Evolutionary conservation across 176 grass and related monocot genomes (phyloP).

Genomic region (Oryza coarctata): DNA sequence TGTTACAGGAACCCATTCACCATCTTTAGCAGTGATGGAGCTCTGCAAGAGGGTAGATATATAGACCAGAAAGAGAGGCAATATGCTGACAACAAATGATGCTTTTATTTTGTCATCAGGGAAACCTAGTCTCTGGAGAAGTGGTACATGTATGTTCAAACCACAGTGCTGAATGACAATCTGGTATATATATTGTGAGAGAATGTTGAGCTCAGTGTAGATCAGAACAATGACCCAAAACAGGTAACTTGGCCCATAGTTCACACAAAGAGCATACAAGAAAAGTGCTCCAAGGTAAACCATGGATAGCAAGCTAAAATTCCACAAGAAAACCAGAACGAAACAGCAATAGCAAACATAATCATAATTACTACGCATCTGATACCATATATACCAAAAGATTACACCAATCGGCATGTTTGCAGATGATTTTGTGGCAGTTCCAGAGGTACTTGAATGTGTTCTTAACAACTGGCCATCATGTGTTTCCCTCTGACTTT

Average conservation of each 20-base stretch:
- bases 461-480: constrained; percentile 55
- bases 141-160: constrained; percentile 64
- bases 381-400: constrained; percentile 83
- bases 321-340: constrained; percentile 90
- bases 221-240: constrained; percentile 98
- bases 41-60: constrained; percentile 93
- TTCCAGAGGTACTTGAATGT: constrained; percentile 60
- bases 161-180: constrained; percentile 99
- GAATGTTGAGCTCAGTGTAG: constrained; percentile 92
- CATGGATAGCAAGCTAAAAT: constrained; percentile 98
- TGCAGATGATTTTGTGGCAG: constrained; percentile 35
- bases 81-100: constrained; percentile 89
- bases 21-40: constrained; percentile 92
- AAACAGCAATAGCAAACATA: constrained; percentile 98
- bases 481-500: constrained; percentile 50
- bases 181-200: constrained; percentile 93
- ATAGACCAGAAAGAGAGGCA: constrained; percentile 95
- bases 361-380: constrained; percentile 96
- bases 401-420: constrained; percentile 79
- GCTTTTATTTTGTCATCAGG: constrained; percentile 85
- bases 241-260: constrained; percentile 84
- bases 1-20: constrained; percentile 92
- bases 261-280: constrained; percentile 94
- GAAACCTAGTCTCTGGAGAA: constrained; percentile 88
- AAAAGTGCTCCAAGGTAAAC: constrained; percentile 93